These are phyloP conservation scores for Trichoderma breve DNA, from an alignment of 2,329 filamentous ascomycete genomes.

Conservation along the genomic window DNA sequence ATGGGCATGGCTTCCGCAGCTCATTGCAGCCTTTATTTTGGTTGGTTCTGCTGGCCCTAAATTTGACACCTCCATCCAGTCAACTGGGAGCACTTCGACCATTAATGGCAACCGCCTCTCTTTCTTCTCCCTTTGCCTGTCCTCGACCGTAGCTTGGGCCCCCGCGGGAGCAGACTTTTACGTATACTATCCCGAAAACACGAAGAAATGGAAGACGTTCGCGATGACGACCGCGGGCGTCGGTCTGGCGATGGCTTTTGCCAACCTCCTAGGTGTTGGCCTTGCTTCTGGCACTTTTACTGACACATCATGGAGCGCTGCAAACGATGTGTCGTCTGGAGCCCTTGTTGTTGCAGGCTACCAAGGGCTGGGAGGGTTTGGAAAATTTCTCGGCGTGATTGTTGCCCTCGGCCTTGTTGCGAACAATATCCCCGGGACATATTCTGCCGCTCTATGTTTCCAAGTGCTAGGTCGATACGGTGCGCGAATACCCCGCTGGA, in stretches of 20 bases:
- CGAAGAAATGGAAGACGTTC: neutral
- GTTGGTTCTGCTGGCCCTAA: constrained; percentile 62
- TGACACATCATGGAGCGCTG: neutral
- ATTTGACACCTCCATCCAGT: constrained; percentile 53
- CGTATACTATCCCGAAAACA: neutral
- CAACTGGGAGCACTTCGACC: neutral
- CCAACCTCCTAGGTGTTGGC: neutral
- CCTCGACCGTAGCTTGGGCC: neutral
- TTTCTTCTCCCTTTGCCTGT: neutral
- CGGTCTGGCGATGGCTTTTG: neutral
- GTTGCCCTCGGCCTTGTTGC: neutral
- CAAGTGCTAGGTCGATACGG: neutral
- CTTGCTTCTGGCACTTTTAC: neutral
- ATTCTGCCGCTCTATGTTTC: neutral
- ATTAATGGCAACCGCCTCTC: neutral
- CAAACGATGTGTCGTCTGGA: neutral
- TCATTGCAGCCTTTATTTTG: constrained; percentile 69
- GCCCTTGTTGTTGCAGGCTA: neutral
- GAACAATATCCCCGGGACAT: neutral
- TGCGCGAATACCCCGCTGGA: neutral
- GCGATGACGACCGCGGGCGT: neutral
- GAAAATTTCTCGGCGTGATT: neutral
- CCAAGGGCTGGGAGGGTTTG: neutral
- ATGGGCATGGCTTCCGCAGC: constrained; percentile 60
- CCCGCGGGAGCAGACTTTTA: neutral